Conservation (phyloP, 1,284 basidiomycete genomes). For the Rhodofomes roseus region DNA sequence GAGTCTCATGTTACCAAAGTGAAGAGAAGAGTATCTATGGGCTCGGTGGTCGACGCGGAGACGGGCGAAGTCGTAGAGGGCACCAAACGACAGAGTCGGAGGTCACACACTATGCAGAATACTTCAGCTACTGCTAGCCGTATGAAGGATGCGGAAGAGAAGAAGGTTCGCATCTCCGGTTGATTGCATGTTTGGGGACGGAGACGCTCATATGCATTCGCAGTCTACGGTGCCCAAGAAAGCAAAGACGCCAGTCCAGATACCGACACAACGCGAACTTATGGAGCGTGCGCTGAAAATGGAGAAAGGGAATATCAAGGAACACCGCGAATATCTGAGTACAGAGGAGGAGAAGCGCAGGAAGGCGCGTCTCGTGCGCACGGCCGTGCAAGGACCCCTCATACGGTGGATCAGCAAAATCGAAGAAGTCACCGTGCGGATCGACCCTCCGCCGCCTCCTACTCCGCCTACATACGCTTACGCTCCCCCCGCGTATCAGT, state of each 20-base stretch:
- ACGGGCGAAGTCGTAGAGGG: conserved; percentile 49
- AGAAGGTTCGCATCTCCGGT: conserved; percentile 48
- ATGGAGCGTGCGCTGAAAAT: conserved; percentile 80
- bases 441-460: conserved; percentile 29
- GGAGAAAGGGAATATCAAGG: conserved; percentile 80
- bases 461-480: conserved; percentile 10
- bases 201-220: conserved; percentile 1
- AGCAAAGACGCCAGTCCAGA: conserved; percentile 43
- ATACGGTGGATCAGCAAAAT: conserved; percentile 69
- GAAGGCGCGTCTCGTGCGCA: conserved; percentile 57
- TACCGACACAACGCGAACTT: conserved; percentile 74
- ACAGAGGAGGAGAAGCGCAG: conserved; percentile 80
- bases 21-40: conserved; percentile 52
- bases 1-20: conserved; percentile 34
- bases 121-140: conserved; percentile 58
- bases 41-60: conserved; percentile 49
- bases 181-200: not conserved
- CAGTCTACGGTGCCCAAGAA: conserved; percentile 63
- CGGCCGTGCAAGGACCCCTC: conserved; percentile 64
- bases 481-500: not conserved
- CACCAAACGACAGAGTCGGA: conserved; percentile 57
- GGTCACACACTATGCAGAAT: conserved; percentile 62
- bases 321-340: conserved; percentile 73
- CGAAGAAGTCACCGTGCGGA: conserved; percentile 47
- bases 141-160: conserved; percentile 60